A percentile compares a stretch with the other conserved stretches of the same genome.
These are phyloP conservation scores for Microdochium paspali DNA, from an alignment of 2,329 filamentous ascomycete genomes.

Conservation along the genomic window DNA sequence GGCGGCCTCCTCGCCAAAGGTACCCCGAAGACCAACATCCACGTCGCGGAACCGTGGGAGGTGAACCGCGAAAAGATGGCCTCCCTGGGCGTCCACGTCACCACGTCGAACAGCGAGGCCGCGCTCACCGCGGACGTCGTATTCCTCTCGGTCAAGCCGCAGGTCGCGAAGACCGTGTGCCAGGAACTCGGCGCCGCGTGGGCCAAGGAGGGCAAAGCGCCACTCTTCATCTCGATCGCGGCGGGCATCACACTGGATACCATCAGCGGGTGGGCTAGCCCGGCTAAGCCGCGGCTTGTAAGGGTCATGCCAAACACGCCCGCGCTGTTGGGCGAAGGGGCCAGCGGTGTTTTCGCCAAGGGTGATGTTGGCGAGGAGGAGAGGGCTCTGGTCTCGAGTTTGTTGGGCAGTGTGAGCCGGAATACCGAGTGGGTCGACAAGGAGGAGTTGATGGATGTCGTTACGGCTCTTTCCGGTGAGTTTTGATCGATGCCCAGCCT, in stretches of 20 bases:
- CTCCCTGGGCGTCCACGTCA: slow-evolving; percentile 33
- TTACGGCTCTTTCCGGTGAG: slow-evolving; percentile 38
- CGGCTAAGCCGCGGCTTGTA: slow-evolving; percentile 21
- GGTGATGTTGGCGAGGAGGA: slow-evolving; percentile 30
- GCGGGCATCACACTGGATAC: slow-evolving; percentile 37
- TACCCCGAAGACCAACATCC: slow-evolving; percentile 32
- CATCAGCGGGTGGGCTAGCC: slow-evolving; percentile 32
- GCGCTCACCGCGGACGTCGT: slow-evolving; percentile 32
- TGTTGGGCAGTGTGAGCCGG: slow-evolving; percentile 36
- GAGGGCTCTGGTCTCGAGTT: slow-evolving; percentile 28
- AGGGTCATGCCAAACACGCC: slow-evolving; percentile 45
- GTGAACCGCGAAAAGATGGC: slow-evolving; percentile 41
- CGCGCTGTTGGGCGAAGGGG: slow-evolving; percentile 39
- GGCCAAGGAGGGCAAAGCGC: slow-evolving; percentile 20
- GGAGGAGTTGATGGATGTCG: slow-evolving; percentile 39
- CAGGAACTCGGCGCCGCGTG: slow-evolving; percentile 33
- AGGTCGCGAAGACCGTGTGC: slow-evolving; percentile 36
- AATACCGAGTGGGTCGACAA: slow-evolving; percentile 38
- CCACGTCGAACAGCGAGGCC: slow-evolving; percentile 34
- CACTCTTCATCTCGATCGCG: slow-evolving; percentile 37
- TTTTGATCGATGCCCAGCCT: background rate
- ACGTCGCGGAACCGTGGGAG: slow-evolving; percentile 41
- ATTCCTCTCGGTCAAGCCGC: slow-evolving; percentile 41
- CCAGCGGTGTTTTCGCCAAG: slow-evolving; percentile 35
- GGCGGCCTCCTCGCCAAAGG: slow-evolving; percentile 33